Conservation (phyloP, 305 asterid genomes). For the Fraxinus platypoda region DNA sequence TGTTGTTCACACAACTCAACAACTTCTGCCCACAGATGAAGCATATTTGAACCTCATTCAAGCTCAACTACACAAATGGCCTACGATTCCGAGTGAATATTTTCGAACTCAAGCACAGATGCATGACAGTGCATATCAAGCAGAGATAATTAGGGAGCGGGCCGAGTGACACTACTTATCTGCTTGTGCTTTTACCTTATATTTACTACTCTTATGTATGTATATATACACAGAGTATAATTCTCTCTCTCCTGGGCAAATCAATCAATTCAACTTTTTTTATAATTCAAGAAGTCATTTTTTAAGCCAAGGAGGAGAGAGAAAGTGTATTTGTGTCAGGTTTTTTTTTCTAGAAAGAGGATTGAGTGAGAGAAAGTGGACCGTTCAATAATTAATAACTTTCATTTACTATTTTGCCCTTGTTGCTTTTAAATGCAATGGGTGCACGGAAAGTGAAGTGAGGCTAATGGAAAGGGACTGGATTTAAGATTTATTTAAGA, state of each 20-base stretch:
- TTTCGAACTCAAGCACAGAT: conserved; percentile 17
- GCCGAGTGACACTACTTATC: conserved; percentile 5
- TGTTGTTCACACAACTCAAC: conserved; percentile 15
- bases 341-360: conserved; percentile 21
- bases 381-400: background rate
- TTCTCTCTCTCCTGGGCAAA: conserved; percentile 14
- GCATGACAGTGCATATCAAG: conserved; percentile 26
- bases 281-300: conserved; percentile 17
- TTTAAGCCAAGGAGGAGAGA: conserved; percentile 17
- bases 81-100: conserved; percentile 3
- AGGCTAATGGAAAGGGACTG: conserved; percentile 22
- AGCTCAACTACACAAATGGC: conserved; percentile 13
- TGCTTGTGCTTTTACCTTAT: conserved; percentile 10
- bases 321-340: conserved; percentile 39
- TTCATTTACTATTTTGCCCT: conserved; percentile 19
- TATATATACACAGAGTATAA: conserved; percentile 2
- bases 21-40: conserved; percentile 10
- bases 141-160: background rate
- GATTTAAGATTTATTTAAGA: background rate
- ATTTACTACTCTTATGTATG: background rate
- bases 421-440: background rate
- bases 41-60: conserved; percentile 2
- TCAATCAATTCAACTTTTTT: conserved; percentile 36
- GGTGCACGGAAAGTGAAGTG: conserved; percentile 30
- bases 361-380: conserved; percentile 34